Conservation (phyloP, 192 early-diverging fungal species). For the Umbelopsis vinacea region DNA sequence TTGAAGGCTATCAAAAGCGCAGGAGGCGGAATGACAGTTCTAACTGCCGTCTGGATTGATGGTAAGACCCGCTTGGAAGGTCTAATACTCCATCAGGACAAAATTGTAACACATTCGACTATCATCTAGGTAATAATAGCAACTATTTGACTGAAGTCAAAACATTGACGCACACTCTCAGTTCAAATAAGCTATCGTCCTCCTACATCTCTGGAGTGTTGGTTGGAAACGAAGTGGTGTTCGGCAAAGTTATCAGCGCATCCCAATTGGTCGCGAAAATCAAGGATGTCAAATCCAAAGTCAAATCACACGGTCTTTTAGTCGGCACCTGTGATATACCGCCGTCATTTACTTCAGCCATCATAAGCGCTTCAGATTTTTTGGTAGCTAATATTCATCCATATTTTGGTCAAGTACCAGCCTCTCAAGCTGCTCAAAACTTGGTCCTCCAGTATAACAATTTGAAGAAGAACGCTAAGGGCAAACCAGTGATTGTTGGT, state of each 20-base stretch:
- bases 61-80: background rate
- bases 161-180: background rate
- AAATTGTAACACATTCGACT: background rate
- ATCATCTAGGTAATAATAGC: background rate
- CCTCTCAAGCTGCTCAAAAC: conserved; percentile 48
- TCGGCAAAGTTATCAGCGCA: background rate
- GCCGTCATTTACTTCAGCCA: conserved; percentile 31
- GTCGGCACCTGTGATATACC: conserved; percentile 61
- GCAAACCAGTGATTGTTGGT: conserved; percentile 53
- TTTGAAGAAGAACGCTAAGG: conserved; percentile 44
- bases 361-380: conserved; percentile 57
- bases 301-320: conserved; percentile 18
- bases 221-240: conserved; percentile 35
- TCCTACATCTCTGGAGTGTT: conserved; percentile 22
- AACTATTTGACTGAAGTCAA: conserved; percentile 29
- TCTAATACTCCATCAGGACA: background rate
- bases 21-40: conserved; percentile 28
- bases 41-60: conserved; percentile 38
- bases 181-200: background rate
- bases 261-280: conserved; percentile 24
- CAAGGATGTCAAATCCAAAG: conserved; percentile 28
- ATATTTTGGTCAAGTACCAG: conserved; percentile 56
- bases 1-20: conserved; percentile 23
- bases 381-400: conserved; percentile 62
- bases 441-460: conserved; percentile 50